A percentile compares a stretch with the other conserved stretches of the same genome.
Conservation (phyloP, 306 rosid species). For the Rosa multiflora region DNA sequence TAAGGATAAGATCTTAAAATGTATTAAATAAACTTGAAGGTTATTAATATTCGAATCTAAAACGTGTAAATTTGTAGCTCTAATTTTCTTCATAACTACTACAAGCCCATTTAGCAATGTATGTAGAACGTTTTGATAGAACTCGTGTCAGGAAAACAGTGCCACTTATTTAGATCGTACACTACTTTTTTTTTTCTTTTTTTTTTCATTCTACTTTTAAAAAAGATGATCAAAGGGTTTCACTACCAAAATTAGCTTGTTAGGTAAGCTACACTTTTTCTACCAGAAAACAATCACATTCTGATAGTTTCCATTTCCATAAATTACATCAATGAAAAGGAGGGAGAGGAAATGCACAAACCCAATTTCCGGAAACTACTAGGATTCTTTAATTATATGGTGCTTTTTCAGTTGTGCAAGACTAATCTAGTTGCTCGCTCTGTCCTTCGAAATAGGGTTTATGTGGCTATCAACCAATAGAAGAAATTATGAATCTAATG, state of each 20-base stretch:
- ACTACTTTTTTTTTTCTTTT: not conserved
- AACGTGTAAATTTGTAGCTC: not conserved
- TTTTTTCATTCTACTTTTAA: too few species aligned
- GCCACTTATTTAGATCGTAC: not conserved
- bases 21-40: not conserved
- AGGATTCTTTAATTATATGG: not conserved
- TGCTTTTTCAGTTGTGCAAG: conserved; percentile 1
- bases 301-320: not conserved
- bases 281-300: not conserved
- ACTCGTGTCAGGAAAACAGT: not conserved
- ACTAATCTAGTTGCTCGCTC: conserved; percentile 3
- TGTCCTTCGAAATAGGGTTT: conserved; percentile 5
- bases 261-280: not conserved
- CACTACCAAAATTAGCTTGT: not conserved
- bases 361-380: not conserved
- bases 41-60: not conserved
- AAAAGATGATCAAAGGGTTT: too few species aligned
- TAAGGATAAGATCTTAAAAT: not conserved
- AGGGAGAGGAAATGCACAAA: not conserved
- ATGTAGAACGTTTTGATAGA: not conserved
- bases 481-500: not conserved
- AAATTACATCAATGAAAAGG: not conserved
- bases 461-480: conserved; percentile 20
- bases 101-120: not conserved
- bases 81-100: too few species aligned